Evolutionary conservation across 768 basidiomycete species (phyloP), one percentile per base, ranked within the genome.

Genomic region (Gymnopilus dilepis): DNA sequence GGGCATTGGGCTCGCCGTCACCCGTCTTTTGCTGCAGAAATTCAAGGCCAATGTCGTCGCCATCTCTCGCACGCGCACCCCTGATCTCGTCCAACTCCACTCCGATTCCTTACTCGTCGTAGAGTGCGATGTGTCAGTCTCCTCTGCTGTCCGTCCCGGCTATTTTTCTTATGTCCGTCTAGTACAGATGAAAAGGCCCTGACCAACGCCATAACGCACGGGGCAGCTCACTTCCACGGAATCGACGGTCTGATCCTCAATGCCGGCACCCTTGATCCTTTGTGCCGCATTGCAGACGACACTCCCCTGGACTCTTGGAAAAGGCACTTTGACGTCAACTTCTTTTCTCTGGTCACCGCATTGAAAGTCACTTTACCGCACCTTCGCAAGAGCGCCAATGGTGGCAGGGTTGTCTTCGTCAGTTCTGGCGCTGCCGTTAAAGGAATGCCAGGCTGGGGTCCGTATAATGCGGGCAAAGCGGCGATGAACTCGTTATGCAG

Each of bases 401-500:
- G 84, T 21, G 93, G 91, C 0, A 81, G 82, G 57, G 80, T 97
- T 51, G 81, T 97, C 26, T 89, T 97, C 63, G 82, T 96, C 41
- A 94, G 92, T 68, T 95, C 92, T 15, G 96, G 95, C 11, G 89
- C 93, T 9, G 90, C 94, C 8, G 81, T 84, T 15, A 87, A 88
- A 53, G 84, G 82, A 15, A 82, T 73, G 1, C 73, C 85, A 6
- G 89, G 86, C 3, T 97, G 92, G 93, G 93, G 86, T 1, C 84
- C 91, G 1, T 94, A 94, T 73, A 91, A 85, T 62, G 89, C 95
- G 11, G 80, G 84, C 59, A 96, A 98, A 73, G 94, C 96, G 0
- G 94, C 94, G 1, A 81, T 95, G 86, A 97, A 96, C 73, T 90
- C 89, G 21, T 77, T 97, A 42, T 88, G 86, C 77, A 84, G 91